Percentiles rank a stretch among this genome's conserved stretches.
phyloP scores from a whole-genome alignment of 129 eudicot species.

The Kitagawia praeruptora region DNA sequence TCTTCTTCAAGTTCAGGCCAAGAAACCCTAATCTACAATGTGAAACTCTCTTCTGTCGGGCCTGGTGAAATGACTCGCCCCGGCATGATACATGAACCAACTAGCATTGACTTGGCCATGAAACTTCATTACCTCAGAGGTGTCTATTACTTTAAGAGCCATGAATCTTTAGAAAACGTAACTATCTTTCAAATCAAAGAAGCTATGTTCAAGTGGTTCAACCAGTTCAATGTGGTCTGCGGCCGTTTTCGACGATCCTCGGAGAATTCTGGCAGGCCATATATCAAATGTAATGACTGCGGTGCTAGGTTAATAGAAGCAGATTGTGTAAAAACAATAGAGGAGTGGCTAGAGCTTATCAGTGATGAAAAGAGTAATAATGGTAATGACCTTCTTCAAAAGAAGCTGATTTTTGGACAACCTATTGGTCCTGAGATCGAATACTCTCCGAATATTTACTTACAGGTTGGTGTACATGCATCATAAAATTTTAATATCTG shows the following conservation, averaged over 20 bases:
- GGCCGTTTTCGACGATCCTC: constrained; percentile 55
- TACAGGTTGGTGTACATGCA: constrained; percentile 33
- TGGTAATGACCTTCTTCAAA: constrained; percentile 21
- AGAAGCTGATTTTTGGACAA: constrained; percentile 34
- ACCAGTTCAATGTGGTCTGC: constrained; percentile 33
- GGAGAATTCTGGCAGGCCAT: constrained; percentile 42
- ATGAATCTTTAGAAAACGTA: constrained; percentile 36
- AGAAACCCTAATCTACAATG: constrained; percentile 28
- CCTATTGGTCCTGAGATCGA: constrained; percentile 59
- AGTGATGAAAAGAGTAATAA: constrained; percentile 16
- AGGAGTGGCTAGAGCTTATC: constrained; percentile 54
- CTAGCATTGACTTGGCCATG: constrained; percentile 64
- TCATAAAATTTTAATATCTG: no score
- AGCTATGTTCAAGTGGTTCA: constrained; percentile 53
- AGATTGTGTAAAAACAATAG: constrained; percentile 38
- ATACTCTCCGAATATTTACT: constrained; percentile 49
- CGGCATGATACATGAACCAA: constrained; percentile 42
- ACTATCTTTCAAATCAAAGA: constrained; percentile 42
- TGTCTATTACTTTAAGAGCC: constrained; percentile 44
- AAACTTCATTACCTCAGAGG: constrained; percentile 70
- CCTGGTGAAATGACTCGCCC: constrained; percentile 44
- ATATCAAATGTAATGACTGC: constrained; percentile 73
- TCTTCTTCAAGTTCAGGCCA: constrained; percentile 1
- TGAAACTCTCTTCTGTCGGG: constrained; percentile 49
- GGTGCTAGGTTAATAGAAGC: constrained; percentile 75